Evolutionary conservation across 164 flowering plant genomes (phyloP).

Genomic region (grape (Vitis vinifera)): DNA sequence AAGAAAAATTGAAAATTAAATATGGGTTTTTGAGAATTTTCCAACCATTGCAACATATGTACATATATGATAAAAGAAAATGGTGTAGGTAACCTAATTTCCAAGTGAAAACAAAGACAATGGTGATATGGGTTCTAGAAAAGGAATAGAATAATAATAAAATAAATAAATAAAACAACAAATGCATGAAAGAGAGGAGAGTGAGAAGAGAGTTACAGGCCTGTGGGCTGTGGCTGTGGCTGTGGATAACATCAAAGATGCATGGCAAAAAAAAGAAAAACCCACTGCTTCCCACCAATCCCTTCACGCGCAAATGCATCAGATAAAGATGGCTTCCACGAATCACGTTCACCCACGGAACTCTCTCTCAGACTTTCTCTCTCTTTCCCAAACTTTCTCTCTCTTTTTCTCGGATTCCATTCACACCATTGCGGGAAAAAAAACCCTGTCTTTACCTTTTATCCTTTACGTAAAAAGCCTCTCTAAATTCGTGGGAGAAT

Average conservation of each 20-base stretch:
- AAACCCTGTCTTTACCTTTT: slow-evolving; percentile 3
- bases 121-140: too few species aligned
- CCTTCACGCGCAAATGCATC: too few species aligned
- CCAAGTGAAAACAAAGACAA: too few species aligned
- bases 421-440: slow-evolving; percentile 17
- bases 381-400: slow-evolving; percentile 11
- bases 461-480: slow-evolving; percentile 1
- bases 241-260: background rate
- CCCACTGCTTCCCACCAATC: too few species aligned
- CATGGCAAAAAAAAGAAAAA: background rate
- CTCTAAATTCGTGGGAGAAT: slow-evolving; percentile 8
- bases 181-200: background rate
- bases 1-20: too few species aligned
- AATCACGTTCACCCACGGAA: slow-evolving; percentile 33
- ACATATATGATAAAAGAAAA: too few species aligned
- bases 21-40: too few species aligned
- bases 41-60: too few species aligned
- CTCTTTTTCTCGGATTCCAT: slow-evolving; percentile 35
- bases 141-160: too few species aligned
- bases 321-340: slow-evolving; percentile 23
- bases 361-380: slow-evolving; percentile 2
- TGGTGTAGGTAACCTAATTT: too few species aligned
- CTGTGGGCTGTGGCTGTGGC: too few species aligned
- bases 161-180: too few species aligned
- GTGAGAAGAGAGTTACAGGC: background rate